These are phyloP conservation scores for Juglanconis sp. DNA, from an alignment of 2,329 filamentous ascomycete species.

Conservation along the genomic window DNA sequence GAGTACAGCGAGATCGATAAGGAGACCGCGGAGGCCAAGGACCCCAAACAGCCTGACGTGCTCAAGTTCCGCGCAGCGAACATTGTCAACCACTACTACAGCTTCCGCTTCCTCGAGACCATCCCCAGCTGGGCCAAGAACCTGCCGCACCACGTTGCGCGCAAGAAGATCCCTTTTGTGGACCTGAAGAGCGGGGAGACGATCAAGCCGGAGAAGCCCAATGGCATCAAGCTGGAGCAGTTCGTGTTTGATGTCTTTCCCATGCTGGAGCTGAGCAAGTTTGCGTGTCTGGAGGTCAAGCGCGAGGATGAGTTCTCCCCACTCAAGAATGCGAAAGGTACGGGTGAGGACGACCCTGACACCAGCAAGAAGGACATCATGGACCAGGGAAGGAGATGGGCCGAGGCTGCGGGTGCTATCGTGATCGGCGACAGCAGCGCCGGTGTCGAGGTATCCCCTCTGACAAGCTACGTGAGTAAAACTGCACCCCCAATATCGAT, in stretches of 20 bases:
- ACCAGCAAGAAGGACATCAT: slow-evolving; percentile 91
- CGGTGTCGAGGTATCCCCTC: slow-evolving; percentile 86
- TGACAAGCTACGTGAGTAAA: slow-evolving; percentile 88
- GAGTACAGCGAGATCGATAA: slow-evolving; percentile 97
- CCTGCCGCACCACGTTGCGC: slow-evolving; percentile 91
- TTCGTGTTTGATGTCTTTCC: slow-evolving; percentile 99
- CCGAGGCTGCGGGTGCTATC: slow-evolving; percentile 71
- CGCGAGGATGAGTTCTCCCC: slow-evolving; percentile 98
- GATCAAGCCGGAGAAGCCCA: slow-evolving; percentile 89
- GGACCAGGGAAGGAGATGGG: slow-evolving; percentile 84
- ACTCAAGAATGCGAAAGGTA: slow-evolving; percentile 83
- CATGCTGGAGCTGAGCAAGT: slow-evolving; percentile 78
- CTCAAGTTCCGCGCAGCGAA: slow-evolving; percentile 97
- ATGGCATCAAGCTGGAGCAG: slow-evolving; percentile 98
- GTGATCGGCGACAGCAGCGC: slow-evolving; percentile 63
- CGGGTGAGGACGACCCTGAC: slow-evolving; percentile 88
- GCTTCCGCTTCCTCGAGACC: slow-evolving; percentile 83
- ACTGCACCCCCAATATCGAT: background rate
- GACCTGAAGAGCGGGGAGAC: slow-evolving; percentile 73
- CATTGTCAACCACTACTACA: slow-evolving; percentile 99
- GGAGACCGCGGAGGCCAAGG: slow-evolving; percentile 83
- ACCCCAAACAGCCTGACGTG: slow-evolving; percentile 73
- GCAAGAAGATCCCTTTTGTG: slow-evolving; percentile 94
- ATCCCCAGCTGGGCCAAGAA: slow-evolving; percentile 83
- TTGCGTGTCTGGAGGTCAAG: slow-evolving; percentile 92